Conservation (phyloP, 2,329 filamentous ascomycete genomes). For the Venturia pyrina region DNA sequence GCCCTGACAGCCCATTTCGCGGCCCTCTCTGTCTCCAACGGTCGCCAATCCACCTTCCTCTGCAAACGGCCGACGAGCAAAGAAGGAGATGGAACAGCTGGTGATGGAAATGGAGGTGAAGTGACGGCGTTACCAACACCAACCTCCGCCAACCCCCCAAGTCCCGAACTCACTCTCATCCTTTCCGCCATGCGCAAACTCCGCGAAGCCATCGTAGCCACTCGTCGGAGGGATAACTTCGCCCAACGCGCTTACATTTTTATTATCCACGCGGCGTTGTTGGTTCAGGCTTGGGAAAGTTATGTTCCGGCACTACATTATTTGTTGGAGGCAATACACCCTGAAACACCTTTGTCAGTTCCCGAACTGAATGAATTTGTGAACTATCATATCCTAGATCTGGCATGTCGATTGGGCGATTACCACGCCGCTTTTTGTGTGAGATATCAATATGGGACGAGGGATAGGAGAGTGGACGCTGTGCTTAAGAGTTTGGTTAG, state of each 20-base stretch:
- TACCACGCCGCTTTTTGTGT: constrained; percentile 63
- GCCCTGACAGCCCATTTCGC: constrained; percentile 66
- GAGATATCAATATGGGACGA: constrained; percentile 49
- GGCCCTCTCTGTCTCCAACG: constrained; percentile 37
- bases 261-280: constrained; percentile 72
- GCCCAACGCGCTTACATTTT: constrained; percentile 86
- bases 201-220: constrained; percentile 77
- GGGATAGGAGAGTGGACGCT: constrained; percentile 57
- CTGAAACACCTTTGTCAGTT: constrained; percentile 54
- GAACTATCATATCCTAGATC: constrained; percentile 74
- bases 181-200: constrained; percentile 83
- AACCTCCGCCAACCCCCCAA: constrained; percentile 19
- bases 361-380: constrained; percentile 71
- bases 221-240: constrained; percentile 67
- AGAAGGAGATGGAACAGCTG: constrained; percentile 2
- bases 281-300: constrained; percentile 72
- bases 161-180: constrained; percentile 60
- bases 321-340: constrained; percentile 63
- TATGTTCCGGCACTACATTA: constrained; percentile 83
- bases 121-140: constrained; percentile 13
- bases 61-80: not conserved
- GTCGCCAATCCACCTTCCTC: constrained; percentile 15
- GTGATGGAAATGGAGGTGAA: not conserved
- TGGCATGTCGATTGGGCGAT: constrained; percentile 73
- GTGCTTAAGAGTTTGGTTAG: constrained; percentile 62